Evolutionary conservation across 352 stramenopile genomes (phyloP), one percentile per base, ranked within the genome.

Genomic region (Blastocystis sp.): DNA sequence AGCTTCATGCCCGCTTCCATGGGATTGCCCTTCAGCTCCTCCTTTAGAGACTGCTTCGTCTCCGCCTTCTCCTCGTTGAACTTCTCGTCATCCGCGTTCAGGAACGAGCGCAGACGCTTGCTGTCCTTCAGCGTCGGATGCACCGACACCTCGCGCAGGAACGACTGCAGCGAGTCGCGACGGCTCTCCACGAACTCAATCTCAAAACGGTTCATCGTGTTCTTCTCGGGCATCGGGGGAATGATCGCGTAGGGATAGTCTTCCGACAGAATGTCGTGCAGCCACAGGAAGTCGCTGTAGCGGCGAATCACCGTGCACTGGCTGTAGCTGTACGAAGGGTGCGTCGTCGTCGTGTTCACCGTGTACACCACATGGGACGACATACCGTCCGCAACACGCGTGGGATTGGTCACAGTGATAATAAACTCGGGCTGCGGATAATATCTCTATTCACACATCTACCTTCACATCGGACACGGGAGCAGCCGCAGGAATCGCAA

Each of bases 221-320:
- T 81, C 69, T 81, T 81, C 54, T 81, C 34, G 42, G 69, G 69
- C 69, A 81, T 81, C 4, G 69, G 69, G 29, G 69, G 69, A 65
- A 81, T 81, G 18, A 81, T 46, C 18, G 54, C 54, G 49, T 81
- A 81, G 38, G 49, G 49, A 38, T 81, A 81, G 21, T 81, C 69
- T 1, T 42, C n/a, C 2, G 69, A 11, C 18, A 81, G 69, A 57
- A 67, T 67, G 44, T 81, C 69, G 18, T 81, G 69, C 34, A 81
- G 69, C 69, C 69, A 81, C 29, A 81, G 21, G 34, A 81, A 81
- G 32, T 81, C 69, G 42, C 44, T 81, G 69, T 81, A 81, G 27
- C 69, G 49, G 29, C 69, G 69, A 6, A 81, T 38, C 27, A 81
- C 69, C 6, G 34, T 38, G 21, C 29, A 44, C 54, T 81, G 49